Conservation (phyloP, 148 eudicot genomes). For the Camellia lanceoleosa region DNA sequence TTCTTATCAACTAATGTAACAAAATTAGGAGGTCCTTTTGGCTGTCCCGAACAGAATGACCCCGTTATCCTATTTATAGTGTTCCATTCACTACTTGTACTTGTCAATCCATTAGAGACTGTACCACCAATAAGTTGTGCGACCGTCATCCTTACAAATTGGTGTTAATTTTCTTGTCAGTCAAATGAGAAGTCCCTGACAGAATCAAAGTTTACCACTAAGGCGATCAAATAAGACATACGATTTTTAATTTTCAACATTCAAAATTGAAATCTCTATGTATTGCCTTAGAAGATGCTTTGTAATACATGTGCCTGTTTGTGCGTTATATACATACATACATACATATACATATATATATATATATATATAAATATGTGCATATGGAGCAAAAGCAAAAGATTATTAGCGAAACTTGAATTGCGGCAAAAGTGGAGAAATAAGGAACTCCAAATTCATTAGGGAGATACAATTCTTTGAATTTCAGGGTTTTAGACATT, state of each 20-base stretch:
- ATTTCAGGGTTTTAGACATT: background rate
- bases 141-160: slow-evolving; percentile 15
- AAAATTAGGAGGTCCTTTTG: slow-evolving; percentile 15
- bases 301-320: background rate
- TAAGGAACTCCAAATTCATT: background rate
- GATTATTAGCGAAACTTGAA: background rate
- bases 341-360: too few species aligned
- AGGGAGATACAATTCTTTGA: background rate
- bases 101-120: slow-evolving; percentile 21
- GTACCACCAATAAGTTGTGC: slow-evolving; percentile 27
- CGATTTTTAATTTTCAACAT: background rate
- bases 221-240: background rate
- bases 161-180: background rate
- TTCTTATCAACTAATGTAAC: slow-evolving; percentile 17
- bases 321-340: too few species aligned
- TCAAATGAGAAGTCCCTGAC: slow-evolving; percentile 11
- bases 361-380: too few species aligned
- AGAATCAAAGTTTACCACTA: background rate
- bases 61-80: slow-evolving; percentile 13
- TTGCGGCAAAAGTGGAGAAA: background rate
- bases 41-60: slow-evolving; percentile 9
- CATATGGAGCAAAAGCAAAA: too few species aligned
- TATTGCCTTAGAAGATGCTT: background rate
- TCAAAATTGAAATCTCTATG: background rate
- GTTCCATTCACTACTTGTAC: slow-evolving; percentile 28